Evolutionary conservation across 495 filamentous ascomycete genomes (phyloP), one percentile per base, ranked within the genome.

Genomic region (Annulohypoxylon moriforme): DNA sequence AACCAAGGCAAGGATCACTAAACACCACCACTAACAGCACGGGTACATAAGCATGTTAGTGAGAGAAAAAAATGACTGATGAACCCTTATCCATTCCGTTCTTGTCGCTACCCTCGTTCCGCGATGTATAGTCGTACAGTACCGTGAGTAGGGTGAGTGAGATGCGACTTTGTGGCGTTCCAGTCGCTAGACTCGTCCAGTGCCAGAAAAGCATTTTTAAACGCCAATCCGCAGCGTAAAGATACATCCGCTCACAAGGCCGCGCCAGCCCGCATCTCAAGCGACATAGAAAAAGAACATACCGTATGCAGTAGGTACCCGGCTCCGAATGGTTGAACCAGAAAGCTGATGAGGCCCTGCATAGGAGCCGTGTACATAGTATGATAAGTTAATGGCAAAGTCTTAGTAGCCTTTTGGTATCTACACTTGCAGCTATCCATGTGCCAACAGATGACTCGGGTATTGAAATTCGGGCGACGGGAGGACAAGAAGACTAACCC

Each of bases 271-370:
- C 18, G 18, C 56, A 11, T 25, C 3, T 18, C 22, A 29, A 61
- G 52, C 34, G 58, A 61, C 33, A 44, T 14, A 67, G 16, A 59
- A 38, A 40, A 52, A 71, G 10, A 60, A 56, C 38, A 57, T 56
- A 3, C 31, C 29, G 44, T 55, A 71, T 46, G 69, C 13, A 42
- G 64, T 64, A 46, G 34, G 63, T 56, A 59, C 55, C 34, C 53
- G 49, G 14, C 13, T 56, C 59, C 52, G 50, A 33, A 27, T 60
- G 27, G 63, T 50, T 40, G 53, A 58, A 60, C 64, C 33, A 55
- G 55, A 42, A 56, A 66, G 47, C 46, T 66, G 9, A 56, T 66
- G 55, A 64, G 67, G 71, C 60, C 60, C 47, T 73, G 65, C 66
- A 50, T 68, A 8, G 24, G 59, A 36, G 57, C 47, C 70, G 62